Evolutionary conservation across 805 yeast genomes (phyloP), one percentile per base, ranked within the genome.

Genomic region (Candida glaebosa): DNA sequence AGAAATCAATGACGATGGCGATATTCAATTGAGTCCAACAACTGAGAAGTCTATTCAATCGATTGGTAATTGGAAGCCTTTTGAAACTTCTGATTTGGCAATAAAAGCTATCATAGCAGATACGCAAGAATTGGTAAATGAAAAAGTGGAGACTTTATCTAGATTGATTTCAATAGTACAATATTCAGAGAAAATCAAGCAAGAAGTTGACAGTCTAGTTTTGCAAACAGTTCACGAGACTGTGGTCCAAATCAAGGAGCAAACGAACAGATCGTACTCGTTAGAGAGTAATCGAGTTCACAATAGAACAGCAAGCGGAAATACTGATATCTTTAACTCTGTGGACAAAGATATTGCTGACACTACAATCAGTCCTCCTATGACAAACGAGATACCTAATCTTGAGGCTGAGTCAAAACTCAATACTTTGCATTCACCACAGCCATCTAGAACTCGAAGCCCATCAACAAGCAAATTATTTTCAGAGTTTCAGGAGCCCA

Each of bases 121-220:
- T 52, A 85, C 96, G 0, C 77, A 80, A 45, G 56, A 56, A 0
- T 52, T 84, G 18, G 80, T 82, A 1, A 70, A 70, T 38, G 78
- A 75, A 14, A 90, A 90, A 58, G 72, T 87, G 2, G 87, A 83
- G 39, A 73, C 86, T 0, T 73, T 88, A 15, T 67, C 79, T 14
- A 69, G 96, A 53, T 69, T 86, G 41, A 82, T 87, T 10, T 84
- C 89, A 46, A 78, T 87, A 2, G 68, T 87, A 45, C 79, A 83
- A 41, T 88, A 84, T 57, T 81, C 86, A 16, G 84, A 84, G 48
- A 82, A 80, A 51, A 80, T 89, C 38, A 84, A 87, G 40, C 77
- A 74, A 39, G 96, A 90, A 59, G 85, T 88, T 3, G 93, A 88
- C 54, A 72, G 63, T 16, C 65, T 81, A 53, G 89, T 89, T 2